A percentile compares a stretch with the other conserved stretches of the same genome.
phyloP scores from a whole-genome alignment of 1,284 basidiomycete genomes.

The Sparassis latifolia region DNA sequence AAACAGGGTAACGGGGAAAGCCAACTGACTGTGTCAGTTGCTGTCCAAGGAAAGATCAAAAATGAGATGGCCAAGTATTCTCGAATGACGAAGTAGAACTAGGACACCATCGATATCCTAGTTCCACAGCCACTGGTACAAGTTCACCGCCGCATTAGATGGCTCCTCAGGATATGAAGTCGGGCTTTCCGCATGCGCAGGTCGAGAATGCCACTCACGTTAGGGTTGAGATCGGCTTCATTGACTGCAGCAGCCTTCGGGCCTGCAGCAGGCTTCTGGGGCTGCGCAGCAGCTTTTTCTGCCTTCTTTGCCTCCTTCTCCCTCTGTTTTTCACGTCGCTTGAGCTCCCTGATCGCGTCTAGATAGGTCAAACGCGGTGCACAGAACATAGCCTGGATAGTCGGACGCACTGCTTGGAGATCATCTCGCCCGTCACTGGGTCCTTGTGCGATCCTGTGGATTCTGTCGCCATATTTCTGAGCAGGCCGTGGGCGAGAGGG shows the following conservation, averaged over 20 bases:
- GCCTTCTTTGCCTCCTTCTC: conserved; percentile 84
- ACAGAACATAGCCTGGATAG: conserved; percentile 7
- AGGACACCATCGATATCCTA: too few species aligned
- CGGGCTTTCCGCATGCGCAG: too few species aligned
- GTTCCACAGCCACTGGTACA: too few species aligned
- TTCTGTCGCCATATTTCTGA: conserved; percentile 47
- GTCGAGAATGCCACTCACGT: conserved; percentile 42
- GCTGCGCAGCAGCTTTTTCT: conserved; percentile 57
- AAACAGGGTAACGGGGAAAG: too few species aligned
- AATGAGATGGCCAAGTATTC: too few species aligned
- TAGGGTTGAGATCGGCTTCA: conserved; percentile 79
- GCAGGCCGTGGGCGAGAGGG: conserved; percentile 5
- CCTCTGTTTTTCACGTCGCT: conserved; percentile 84
- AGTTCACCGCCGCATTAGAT: too few species aligned
- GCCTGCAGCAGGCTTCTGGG: conserved; percentile 29
- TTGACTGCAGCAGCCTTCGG: conserved; percentile 34
- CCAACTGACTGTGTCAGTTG: too few species aligned
- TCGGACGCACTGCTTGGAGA: conserved; percentile 81
- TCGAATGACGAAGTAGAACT: too few species aligned
- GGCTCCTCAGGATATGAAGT: too few species aligned
- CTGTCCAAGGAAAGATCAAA: too few species aligned
- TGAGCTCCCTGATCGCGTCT: conserved; percentile 67
- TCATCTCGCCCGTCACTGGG: conserved; percentile 88
- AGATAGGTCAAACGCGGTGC: conserved; percentile 22
- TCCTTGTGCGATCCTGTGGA: conserved; percentile 63